A percentile compares a stretch with the other conserved stretches of the same genome.
These are phyloP conservation scores for Teunomyces kruisii DNA, from an alignment of 805 yeast genomes.

Conservation along the genomic window DNA sequence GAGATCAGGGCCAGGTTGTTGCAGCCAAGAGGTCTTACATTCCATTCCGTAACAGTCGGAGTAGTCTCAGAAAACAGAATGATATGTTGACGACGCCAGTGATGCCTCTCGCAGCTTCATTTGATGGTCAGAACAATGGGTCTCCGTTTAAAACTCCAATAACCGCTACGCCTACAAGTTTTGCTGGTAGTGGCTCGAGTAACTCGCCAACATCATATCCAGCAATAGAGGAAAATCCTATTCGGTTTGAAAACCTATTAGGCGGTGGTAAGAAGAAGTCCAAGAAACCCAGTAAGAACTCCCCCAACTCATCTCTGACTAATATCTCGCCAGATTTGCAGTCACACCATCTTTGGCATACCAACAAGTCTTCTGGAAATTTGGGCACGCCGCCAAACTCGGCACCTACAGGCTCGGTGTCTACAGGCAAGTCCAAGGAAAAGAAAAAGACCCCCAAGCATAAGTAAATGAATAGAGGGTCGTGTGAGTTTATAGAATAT, in stretches of 20 bases:
- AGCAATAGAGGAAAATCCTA: slow-evolving; percentile 13
- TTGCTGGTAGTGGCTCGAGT: background rate
- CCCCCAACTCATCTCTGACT: slow-evolving; percentile 14
- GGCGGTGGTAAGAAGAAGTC: slow-evolving; percentile 26
- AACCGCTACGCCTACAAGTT: slow-evolving; percentile 9
- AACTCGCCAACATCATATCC: background rate
- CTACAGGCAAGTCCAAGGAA: slow-evolving; percentile 15
- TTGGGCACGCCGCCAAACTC: slow-evolving; percentile 11
- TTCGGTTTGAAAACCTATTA: slow-evolving; percentile 26
- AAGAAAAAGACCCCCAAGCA: slow-evolving; percentile 20
- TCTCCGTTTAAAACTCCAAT: slow-evolving; percentile 9
- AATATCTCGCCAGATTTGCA: slow-evolving; percentile 15
- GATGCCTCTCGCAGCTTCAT: slow-evolving; percentile 19
- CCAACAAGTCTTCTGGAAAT: slow-evolving; percentile 1
- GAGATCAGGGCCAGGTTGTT: slow-evolving; percentile 11
- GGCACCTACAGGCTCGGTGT: slow-evolving; percentile 6
- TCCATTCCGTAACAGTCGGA: slow-evolving; percentile 39
- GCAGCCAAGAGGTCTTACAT: slow-evolving; percentile 36
- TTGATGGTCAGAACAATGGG: slow-evolving; percentile 14
- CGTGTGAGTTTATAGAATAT: slow-evolving; percentile 5
- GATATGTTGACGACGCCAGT: slow-evolving; percentile 20
- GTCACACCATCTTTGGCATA: slow-evolving; percentile 11
- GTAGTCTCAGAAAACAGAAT: slow-evolving; percentile 13
- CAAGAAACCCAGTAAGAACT: slow-evolving; percentile 14
- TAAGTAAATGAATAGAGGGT: slow-evolving; percentile 10